A percentile compares a stretch with the other conserved stretches of the same genome.
Conservation (phyloP, 805 yeast genomes). For the Cyberlindnera americana region DNA sequence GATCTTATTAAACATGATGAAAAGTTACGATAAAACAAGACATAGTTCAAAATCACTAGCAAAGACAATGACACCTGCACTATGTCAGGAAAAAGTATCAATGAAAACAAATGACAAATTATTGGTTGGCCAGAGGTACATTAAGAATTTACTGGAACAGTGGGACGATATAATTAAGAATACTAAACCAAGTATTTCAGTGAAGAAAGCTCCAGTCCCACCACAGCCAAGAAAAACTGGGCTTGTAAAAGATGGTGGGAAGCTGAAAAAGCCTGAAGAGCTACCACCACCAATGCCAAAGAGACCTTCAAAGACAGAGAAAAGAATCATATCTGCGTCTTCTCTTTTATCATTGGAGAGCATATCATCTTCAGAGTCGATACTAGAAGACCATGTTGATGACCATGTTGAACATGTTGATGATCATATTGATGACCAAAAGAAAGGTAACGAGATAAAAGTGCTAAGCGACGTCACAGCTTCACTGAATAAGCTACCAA, state of each 20-base stretch:
- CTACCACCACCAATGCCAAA: conserved; percentile 8
- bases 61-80: conserved; percentile 37
- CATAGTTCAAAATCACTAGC: conserved; percentile 32
- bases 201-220: too few relatives aligned
- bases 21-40: conserved; percentile 36
- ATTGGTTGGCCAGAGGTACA: conserved; percentile 49
- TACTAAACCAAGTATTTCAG: too few relatives aligned
- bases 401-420: too few relatives aligned
- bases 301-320: conserved; percentile 1
- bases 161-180: conserved; percentile 35
- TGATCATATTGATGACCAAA: too few relatives aligned
- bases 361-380: conserved; percentile 3
- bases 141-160: conserved; percentile 47
- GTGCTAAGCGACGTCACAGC: conserved; percentile 25
- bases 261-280: conserved; percentile 8
- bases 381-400: too few relatives aligned
- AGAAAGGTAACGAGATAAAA: conserved; percentile 10
- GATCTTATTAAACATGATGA: conserved; percentile 41
- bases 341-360: conserved; percentile 7
- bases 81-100: conserved; percentile 49
- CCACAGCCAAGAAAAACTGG: too few relatives aligned
- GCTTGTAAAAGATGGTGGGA: too few relatives aligned
- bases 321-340: conserved; percentile 3
- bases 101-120: conserved; percentile 42
- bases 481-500: conserved; percentile 19